Evolutionary conservation across 2,329 filamentous ascomycete genomes (phyloP), one percentile per base, ranked within the genome.

Genomic region (Aureobasidium sp.): DNA sequence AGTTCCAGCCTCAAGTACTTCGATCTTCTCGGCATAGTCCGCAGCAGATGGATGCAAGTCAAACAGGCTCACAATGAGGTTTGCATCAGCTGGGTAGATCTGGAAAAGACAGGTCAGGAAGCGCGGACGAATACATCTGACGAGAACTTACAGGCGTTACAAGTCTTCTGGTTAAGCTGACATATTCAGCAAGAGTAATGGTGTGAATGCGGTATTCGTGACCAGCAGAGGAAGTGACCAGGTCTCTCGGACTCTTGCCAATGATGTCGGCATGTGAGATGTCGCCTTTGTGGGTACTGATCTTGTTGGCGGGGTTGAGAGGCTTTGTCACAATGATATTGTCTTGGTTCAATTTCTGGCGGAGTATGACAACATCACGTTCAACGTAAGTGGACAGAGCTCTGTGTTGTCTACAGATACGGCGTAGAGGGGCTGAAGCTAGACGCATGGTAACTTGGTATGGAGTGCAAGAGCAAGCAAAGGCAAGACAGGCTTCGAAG

Each of bases 1-100:
- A 3, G 90, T 94, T 16, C 90, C 90, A 50, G 89, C 89, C 74
- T 94, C 90, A 58, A 94, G 85, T 48, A 94, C 89, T 70, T 93
- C 88, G 13, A 92, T 72, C 0, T 80, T 82, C 9, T 77, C 73
- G 41, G 67, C 65, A 16, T 67, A 55, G 25, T 67, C 41, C 55
- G 64, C 42, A 15, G 44, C 25, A 61, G 62, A 61, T 16, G 32
- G 11, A 70, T 93, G 86, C 48, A 94, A 79, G 71, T 94, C 89
- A 27, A 95, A 81, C 29, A 92, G 78, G 1, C 85, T 88, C 41
- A 91, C 86, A 58, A 94, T 92, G 36, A 89, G 76, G 66, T 83
- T 86, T 21, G 89, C 87, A 73, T 93, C 90, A 62, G 84, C 81
- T 16, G 88, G 85, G 69, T 94, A 94, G 45, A 89, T 83, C 84